Percentiles rank a stretch among this genome's conserved stretches.
These are phyloP conservation scores for Lentinula sp. DNA, from an alignment of 768 basidiomycete species.

Conservation along the genomic window DNA sequence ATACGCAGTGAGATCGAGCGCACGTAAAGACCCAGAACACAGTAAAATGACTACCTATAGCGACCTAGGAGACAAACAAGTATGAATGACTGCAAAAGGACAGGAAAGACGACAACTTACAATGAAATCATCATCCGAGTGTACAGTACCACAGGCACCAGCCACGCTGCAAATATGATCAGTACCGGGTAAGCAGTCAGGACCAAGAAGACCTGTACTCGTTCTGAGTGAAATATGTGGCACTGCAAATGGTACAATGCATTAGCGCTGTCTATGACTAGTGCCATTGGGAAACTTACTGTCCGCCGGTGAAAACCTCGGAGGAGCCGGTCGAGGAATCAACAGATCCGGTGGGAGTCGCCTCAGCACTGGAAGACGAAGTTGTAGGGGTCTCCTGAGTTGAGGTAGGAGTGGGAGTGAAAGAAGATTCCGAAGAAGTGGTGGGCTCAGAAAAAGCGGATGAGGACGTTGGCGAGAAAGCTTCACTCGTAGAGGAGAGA, in stretches of 20 bases:
- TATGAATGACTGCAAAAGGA: background rate
- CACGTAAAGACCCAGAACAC: no score
- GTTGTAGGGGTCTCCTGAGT: background rate
- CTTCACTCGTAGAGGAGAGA: slow-evolving; percentile 10
- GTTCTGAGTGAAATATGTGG: slow-evolving; percentile 66
- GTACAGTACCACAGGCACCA: slow-evolving; percentile 68
- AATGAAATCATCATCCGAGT: slow-evolving; percentile 39
- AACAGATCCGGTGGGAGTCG: background rate
- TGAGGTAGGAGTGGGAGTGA: slow-evolving; percentile 3
- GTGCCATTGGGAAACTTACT: slow-evolving; percentile 26
- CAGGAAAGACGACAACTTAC: background rate
- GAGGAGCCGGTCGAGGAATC: background rate
- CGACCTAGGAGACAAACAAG: slow-evolving; percentile 24
- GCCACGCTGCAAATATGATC: slow-evolving; percentile 24
- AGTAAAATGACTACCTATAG: slow-evolving; percentile 38
- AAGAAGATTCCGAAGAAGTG: slow-evolving; percentile 1
- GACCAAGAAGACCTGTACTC: slow-evolving; percentile 21
- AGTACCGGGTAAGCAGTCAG: background rate
- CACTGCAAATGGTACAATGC: slow-evolving; percentile 25
- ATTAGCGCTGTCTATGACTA: background rate
- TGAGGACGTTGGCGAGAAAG: slow-evolving; percentile 2
- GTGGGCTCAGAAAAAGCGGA: slow-evolving; percentile 4
- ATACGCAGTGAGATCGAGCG: no score
- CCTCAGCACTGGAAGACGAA: slow-evolving; percentile 3
- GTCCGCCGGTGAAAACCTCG: slow-evolving; percentile 32